Conservation (phyloP, 2,329 filamentous ascomycete species). For the Colletotrichum gigasporum region DNA sequence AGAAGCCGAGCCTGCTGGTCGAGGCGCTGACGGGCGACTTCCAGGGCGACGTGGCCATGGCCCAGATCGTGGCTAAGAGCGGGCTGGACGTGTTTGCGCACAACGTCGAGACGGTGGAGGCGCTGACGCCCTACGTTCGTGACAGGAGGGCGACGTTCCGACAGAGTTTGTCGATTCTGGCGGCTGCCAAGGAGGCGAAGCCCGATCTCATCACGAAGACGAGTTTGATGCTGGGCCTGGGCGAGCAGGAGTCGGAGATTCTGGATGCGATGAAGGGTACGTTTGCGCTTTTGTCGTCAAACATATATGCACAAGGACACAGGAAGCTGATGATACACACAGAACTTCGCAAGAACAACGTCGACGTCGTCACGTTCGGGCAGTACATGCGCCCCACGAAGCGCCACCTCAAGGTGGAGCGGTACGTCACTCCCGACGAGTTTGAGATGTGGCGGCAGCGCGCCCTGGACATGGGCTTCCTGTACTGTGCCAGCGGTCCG, state of each 20-base stretch:
- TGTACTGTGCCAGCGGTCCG: slow-evolving; percentile 95
- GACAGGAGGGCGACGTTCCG: slow-evolving; percentile 91
- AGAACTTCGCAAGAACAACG: slow-evolving; percentile 75
- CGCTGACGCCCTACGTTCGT: slow-evolving; percentile 86
- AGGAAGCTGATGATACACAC: background rate
- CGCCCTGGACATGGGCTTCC: slow-evolving; percentile 92
- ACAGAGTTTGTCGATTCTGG: slow-evolving; percentile 83
- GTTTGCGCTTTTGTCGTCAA: slow-evolving; percentile 30
- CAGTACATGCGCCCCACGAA: slow-evolving; percentile 99
- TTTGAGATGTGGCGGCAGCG: slow-evolving; percentile 93
- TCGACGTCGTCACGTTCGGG: slow-evolving; percentile 98
- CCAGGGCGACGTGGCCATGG: slow-evolving; percentile 86
- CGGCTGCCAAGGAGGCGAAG: slow-evolving; percentile 79
- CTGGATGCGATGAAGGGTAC: slow-evolving; percentile 78
- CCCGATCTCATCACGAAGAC: slow-evolving; percentile 95
- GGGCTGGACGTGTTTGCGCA: slow-evolving; percentile 97
- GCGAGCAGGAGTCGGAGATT: slow-evolving; percentile 89
- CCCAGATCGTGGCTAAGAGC: slow-evolving; percentile 82
- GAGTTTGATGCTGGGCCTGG: slow-evolving; percentile 94
- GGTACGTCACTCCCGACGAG: slow-evolving; percentile 89
- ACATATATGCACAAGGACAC: background rate
- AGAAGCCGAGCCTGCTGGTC: slow-evolving; percentile 79
- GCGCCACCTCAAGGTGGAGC: slow-evolving; percentile 95
- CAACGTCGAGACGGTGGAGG: slow-evolving; percentile 96
- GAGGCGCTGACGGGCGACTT: slow-evolving; percentile 92